Conservation (phyloP, 129 eudicot species). For the Oenanthe sinensis region DNA sequence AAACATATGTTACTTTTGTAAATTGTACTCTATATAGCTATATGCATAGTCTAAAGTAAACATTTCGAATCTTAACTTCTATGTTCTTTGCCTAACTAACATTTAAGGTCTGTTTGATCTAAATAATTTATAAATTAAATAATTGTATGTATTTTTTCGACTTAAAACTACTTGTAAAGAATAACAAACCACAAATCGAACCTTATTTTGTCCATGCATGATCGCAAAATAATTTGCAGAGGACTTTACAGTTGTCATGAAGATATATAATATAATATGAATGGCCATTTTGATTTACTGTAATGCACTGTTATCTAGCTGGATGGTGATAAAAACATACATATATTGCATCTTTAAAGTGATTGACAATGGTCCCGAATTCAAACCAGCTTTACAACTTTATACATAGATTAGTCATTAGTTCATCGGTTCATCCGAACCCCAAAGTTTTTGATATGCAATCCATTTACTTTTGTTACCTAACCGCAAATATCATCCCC, state of each 20-base stretch:
- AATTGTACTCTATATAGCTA: too few species aligned
- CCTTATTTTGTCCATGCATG: neutral
- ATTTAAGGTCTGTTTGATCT: too few species aligned
- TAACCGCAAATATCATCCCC: neutral
- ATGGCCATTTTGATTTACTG: neutral
- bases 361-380: neutral
- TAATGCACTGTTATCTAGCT: neutral
- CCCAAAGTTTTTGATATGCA: neutral
- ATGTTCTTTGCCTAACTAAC: too few species aligned
- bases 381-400: neutral
- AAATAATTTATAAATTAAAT: too few species aligned
- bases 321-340: neutral
- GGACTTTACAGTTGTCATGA: conserved; percentile 28
- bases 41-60: too few species aligned
- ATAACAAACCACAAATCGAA: too few species aligned
- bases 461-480: neutral
- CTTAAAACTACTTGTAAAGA: too few species aligned
- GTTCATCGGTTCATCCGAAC: neutral
- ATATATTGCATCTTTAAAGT: neutral
- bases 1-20: too few species aligned
- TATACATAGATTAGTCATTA: neutral
- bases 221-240: neutral
- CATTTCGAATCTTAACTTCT: too few species aligned
- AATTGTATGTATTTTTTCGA: too few species aligned
- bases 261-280: neutral